A percentile compares a stretch with the other conserved stretches of the same genome.
Evolutionary conservation across 306 rosid species (phyloP).

Genomic region (Corylus avellana): DNA sequence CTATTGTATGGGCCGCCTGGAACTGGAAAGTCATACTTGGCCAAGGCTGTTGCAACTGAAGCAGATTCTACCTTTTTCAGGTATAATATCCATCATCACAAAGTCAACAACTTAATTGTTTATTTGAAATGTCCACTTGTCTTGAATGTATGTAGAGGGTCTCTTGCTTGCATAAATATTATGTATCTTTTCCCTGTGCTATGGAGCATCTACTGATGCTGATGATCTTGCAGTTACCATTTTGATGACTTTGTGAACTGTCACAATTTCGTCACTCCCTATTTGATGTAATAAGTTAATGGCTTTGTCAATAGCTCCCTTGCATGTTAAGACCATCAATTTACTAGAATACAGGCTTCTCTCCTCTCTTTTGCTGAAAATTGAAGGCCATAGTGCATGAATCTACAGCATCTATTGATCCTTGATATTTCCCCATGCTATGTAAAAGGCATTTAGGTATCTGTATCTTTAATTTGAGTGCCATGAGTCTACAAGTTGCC

Average conservation of each 20-base stretch:
- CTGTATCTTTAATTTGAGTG: slow-evolving; percentile 23
- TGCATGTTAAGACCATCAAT: background rate
- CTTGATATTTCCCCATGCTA: background rate
- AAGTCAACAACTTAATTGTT: background rate
- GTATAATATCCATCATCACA: slow-evolving; percentile 32
- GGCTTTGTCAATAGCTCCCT: background rate
- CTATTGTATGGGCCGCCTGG: slow-evolving; percentile 96
- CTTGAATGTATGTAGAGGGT: background rate
- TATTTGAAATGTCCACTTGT: background rate
- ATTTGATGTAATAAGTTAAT: background rate
- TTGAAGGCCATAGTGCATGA: background rate
- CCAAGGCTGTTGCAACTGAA: slow-evolving; percentile 99
- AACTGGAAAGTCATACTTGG: slow-evolving; percentile 97
- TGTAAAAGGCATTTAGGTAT: background rate
- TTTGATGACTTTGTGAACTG: background rate
- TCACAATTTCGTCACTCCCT: background rate
- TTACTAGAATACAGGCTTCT: background rate
- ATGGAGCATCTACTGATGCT: background rate
- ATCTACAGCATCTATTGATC: background rate
- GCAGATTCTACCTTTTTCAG: slow-evolving; percentile 98
- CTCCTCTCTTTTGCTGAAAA: background rate
- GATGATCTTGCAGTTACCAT: background rate
- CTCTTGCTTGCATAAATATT: background rate
- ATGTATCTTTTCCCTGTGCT: background rate
- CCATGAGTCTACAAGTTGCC: background rate